Percentiles rank a stretch among this genome's conserved stretches.
These are phyloP conservation scores for Neurospora sp. DNA, from an alignment of 495 filamentous ascomycete species.

Conservation along the genomic window DNA sequence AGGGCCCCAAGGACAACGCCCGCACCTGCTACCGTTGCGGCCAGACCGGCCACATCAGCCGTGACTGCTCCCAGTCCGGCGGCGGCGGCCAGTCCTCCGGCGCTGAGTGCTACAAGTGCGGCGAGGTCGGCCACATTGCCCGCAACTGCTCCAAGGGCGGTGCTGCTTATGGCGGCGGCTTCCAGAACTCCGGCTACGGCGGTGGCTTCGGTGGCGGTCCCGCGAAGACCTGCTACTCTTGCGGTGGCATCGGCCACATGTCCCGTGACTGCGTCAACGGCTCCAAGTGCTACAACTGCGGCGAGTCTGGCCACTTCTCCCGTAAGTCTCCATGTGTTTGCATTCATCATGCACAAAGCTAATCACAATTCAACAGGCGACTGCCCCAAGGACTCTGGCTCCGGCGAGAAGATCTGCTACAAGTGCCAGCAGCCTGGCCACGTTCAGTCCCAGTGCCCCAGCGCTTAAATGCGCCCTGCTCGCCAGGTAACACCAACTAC, in stretches of 20 bases:
- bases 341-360: not conserved
- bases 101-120: conserved; percentile 96
- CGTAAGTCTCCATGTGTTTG: conserved; percentile 26
- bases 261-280: conserved; percentile 96
- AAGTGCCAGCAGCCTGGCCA: conserved; percentile 98
- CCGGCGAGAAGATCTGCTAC: conserved; percentile 87
- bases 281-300: conserved; percentile 99
- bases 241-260: conserved; percentile 94
- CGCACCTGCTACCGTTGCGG: conserved; percentile 96
- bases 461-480: conserved; percentile 24
- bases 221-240: conserved; percentile 86
- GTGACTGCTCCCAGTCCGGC: conserved; percentile 62
- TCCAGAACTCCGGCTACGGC: conserved; percentile 39
- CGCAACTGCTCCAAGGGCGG: conserved; percentile 74
- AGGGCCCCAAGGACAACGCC: conserved; percentile 64
- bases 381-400: conserved; percentile 76
- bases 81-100: conserved; percentile 30
- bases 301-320: conserved; percentile 86
- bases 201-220: conserved; percentile 38
- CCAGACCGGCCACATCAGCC: conserved; percentile 79
- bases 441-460: conserved; percentile 86
- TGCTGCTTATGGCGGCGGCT: conserved; percentile 31
- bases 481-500: conserved; percentile 2
- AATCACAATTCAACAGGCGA: conserved; percentile 31
- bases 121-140: conserved; percentile 92